Evolutionary conservation across 768 basidiomycete genomes (phyloP).

Genomic region (Mycena rebaudengoi): DNA sequence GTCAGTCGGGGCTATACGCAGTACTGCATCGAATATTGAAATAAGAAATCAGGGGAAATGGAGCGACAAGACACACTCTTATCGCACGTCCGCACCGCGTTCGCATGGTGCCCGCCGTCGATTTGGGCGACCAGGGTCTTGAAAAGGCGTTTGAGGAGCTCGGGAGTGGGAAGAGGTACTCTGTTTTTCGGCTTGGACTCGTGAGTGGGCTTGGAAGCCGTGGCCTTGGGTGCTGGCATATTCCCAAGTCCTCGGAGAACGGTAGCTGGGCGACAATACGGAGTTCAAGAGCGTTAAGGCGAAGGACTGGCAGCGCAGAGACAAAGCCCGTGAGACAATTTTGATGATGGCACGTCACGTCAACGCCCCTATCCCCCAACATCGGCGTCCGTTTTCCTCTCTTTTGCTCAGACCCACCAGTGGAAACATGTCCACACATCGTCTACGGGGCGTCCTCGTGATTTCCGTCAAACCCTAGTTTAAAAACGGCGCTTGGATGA

Average conservation of each 20-base stretch:
- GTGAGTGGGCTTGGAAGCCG: constrained; percentile 11
- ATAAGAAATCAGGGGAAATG: background rate
- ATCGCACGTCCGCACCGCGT: constrained; percentile 91
- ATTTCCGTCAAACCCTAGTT: background rate
- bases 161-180: constrained; percentile 37
- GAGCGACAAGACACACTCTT: constrained; percentile 75
- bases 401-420: background rate
- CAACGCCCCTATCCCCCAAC: no score
- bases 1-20: constrained; percentile 72
- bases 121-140: constrained; percentile 87
- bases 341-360: no score
- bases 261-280: no score
- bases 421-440: background rate
- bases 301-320: no score
- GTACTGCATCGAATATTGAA: constrained; percentile 58
- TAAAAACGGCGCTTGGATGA: background rate
- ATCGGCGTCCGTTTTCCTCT: background rate
- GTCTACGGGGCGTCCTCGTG: background rate
- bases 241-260: no score
- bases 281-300: no score
- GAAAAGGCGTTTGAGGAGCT: constrained; percentile 68
- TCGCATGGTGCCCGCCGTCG: constrained; percentile 86
- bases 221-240: constrained; percentile 19
- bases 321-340: no score
- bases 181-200: constrained; percentile 15